Evolutionary conservation across 2,329 filamentous ascomycete genomes (phyloP).

Genomic region (Penicillium concentricum): DNA sequence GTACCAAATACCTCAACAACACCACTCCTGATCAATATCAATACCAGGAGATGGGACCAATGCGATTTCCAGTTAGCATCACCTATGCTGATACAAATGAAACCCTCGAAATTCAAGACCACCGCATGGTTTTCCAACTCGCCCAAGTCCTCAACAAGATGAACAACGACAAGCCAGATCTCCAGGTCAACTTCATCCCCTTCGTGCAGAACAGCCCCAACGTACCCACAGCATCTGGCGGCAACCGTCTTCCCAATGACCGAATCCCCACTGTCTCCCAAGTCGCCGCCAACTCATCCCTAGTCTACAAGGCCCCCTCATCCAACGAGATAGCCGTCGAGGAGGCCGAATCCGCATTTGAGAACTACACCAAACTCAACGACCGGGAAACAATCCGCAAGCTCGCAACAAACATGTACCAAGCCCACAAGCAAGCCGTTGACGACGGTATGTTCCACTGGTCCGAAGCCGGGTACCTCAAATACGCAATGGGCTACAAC

Average conservation of each 20-base stretch:
- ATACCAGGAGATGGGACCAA: constrained; percentile 47
- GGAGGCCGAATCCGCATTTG: constrained; percentile 42
- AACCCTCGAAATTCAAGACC: constrained; percentile 45
- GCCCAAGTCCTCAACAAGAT: constrained; percentile 43
- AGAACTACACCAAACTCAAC: constrained; percentile 33
- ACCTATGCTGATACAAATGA: constrained; percentile 44
- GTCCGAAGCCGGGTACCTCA: constrained; percentile 64
- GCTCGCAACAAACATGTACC: constrained; percentile 41
- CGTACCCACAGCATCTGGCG: constrained; percentile 50
- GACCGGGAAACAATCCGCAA: constrained; percentile 24
- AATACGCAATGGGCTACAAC: constrained; percentile 56
- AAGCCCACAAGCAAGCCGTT: constrained; percentile 55
- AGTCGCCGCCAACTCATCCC: constrained; percentile 42
- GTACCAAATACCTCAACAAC: constrained; percentile 45
- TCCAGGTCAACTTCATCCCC: constrained; percentile 44
- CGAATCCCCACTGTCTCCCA: constrained; percentile 55
- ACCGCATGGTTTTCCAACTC: constrained; percentile 46
- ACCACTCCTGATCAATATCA: constrained; percentile 37
- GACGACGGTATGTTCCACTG: constrained; percentile 60
- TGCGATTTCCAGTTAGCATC: constrained; percentile 46
- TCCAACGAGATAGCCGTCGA: constrained; percentile 37
- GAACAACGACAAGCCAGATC: constrained; percentile 36
- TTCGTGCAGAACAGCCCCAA: constrained; percentile 51
- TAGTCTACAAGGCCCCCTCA: constrained; percentile 39
- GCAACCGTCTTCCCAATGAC: constrained; percentile 52